phyloP scores from a whole-genome alignment of 2,329 filamentous ascomycete genomes.

The Chaetomium globosum region DNA sequence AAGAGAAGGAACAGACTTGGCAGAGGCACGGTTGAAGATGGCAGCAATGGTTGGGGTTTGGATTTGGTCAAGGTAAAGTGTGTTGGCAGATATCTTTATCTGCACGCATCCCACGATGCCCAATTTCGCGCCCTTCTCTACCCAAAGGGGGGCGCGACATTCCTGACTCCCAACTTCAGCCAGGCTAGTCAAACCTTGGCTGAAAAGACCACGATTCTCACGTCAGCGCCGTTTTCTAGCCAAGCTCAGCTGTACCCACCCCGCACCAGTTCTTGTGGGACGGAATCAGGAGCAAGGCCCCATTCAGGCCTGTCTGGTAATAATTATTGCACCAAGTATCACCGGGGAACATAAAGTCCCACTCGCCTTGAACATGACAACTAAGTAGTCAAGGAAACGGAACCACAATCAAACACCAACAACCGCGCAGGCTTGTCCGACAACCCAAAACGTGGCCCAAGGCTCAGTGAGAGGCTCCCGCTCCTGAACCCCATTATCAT shows the following conservation, averaged over 20 bases:
- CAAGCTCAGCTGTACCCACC: conserved; percentile 3
- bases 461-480: neutral
- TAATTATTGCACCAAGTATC: neutral
- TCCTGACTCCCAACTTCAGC: neutral
- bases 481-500: neutral
- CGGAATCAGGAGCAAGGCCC: neutral
- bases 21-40: neutral
- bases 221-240: neutral
- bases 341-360: neutral
- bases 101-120: neutral
- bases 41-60: neutral
- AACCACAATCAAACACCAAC: neutral
- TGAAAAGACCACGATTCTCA: neutral
- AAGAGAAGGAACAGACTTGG: neutral
- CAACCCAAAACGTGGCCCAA: neutral
- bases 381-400: neutral
- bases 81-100: too few relatives aligned
- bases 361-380: neutral
- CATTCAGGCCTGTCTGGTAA: neutral
- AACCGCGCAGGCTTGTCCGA: neutral
- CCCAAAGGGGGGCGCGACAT: neutral
- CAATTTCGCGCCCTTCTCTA: neutral
- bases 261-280: neutral
- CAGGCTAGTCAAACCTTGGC: neutral
- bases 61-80: neutral